These are phyloP conservation scores for Vanrija pseudolonga DNA, from an alignment of 1,284 basidiomycete genomes.

Conservation along the genomic window DNA sequence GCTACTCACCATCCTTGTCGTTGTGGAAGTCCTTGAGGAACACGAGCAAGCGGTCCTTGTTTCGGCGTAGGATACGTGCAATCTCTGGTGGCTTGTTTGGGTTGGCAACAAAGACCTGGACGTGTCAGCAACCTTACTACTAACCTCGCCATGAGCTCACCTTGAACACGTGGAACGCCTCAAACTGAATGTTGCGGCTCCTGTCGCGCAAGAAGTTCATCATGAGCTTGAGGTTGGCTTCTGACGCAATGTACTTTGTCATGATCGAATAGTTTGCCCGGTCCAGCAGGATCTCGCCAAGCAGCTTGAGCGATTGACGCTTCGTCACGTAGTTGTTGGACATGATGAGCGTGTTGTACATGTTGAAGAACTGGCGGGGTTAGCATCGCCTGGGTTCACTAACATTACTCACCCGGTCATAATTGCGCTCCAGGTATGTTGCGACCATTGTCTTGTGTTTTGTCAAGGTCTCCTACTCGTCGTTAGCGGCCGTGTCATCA, in stretches of 20 bases:
- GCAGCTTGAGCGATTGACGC: conserved; percentile 93
- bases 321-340: conserved; percentile 99
- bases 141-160: conserved; percentile 53
- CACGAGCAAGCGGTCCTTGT: conserved; percentile 85
- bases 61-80: conserved; percentile 81
- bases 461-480: conserved; percentile 72
- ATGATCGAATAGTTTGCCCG: conserved; percentile 97
- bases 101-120: conserved; percentile 96
- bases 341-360: conserved; percentile 86
- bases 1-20: conserved; percentile 80
- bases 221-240: conserved; percentile 97
- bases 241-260: conserved; percentile 91
- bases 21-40: conserved; percentile 96
- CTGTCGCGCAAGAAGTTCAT: conserved; percentile 98
- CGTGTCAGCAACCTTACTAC: neutral
- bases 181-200: conserved; percentile 99
- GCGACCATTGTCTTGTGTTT: conserved; percentile 97
- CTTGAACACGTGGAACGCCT: conserved; percentile 99
- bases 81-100: conserved; percentile 98
- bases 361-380: conserved; percentile 77
- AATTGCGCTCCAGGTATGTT: conserved; percentile 91
- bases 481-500: neutral
- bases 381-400: conserved; percentile 29
- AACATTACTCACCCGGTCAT: conserved; percentile 65
- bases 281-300: conserved; percentile 96